Conservation (phyloP, 2,329 filamentous ascomycete genomes). For the Verticillium zaregamsianum region DNA sequence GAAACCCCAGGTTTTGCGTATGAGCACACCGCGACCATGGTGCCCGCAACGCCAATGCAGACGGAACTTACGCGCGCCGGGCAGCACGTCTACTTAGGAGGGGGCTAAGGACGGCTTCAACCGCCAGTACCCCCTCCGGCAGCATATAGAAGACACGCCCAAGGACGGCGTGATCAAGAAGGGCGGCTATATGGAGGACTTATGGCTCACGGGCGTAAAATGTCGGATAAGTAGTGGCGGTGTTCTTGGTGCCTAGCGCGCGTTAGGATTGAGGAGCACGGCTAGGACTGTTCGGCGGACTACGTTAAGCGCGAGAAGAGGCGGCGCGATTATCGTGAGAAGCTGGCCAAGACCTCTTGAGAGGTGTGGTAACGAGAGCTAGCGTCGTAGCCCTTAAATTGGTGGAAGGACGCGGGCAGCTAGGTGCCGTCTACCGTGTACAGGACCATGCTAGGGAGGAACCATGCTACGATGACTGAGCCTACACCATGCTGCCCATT, state of each 20-base stretch:
- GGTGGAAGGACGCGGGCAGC: too few species aligned
- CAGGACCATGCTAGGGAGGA: too few species aligned
- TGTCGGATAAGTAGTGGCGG: slow-evolving; percentile 46
- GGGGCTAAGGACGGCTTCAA: slow-evolving; percentile 42
- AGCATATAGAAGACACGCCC: slow-evolving; percentile 52
- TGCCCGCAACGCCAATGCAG: too few species aligned
- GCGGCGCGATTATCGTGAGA: slow-evolving; percentile 12
- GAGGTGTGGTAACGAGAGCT: too few species aligned
- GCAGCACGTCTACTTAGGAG: too few species aligned
- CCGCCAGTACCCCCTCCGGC: slow-evolving; percentile 52
- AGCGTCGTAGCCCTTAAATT: too few species aligned
- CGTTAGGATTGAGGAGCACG: slow-evolving; percentile 32
- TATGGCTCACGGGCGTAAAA: slow-evolving; percentile 34
- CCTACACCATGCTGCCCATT: too few species aligned
- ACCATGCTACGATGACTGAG: too few species aligned
- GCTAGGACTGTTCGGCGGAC: slow-evolving; percentile 37
- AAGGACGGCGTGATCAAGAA: slow-evolving; percentile 46
- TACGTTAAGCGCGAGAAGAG: slow-evolving; percentile 10
- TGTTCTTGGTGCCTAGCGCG: slow-evolving; percentile 48
- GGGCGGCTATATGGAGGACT: slow-evolving; percentile 31
- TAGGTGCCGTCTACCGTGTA: too few species aligned
- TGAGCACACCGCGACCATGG: too few species aligned
- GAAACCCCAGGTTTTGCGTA: too few species aligned
- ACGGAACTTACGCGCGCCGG: too few species aligned
- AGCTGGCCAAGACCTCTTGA: not conserved